Base-by-base conservation (phyloP, 768 basidiomycete genomes). In the Steccherinum ochraceum region DNA sequence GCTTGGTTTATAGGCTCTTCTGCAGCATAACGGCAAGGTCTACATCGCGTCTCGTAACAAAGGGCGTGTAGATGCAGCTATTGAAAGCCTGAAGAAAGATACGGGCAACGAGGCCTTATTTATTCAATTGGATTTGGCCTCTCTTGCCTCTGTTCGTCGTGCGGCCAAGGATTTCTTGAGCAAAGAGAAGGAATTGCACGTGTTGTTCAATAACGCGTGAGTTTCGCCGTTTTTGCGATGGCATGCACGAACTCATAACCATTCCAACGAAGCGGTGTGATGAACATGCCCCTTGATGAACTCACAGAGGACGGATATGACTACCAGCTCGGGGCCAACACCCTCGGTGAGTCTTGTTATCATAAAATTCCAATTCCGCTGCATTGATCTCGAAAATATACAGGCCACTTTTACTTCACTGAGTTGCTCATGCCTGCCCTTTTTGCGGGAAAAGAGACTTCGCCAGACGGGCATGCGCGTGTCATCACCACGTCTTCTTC, bases 21-120 rank as follows among this genome's bases (percentile, higher is more conserved):
- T 87, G 13, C 46, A 58, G 16, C 79, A 79, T 56, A 78, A 83
- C 58, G 84, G 84, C 7, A 84, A 76, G 49, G 84, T 88, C 0
- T 87, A 89, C 59, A 49, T 87, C 40, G 81, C 78, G 0, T 66
- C 70, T 3, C 73, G 85, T 12, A 74, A 60, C 51, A 56, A 65
- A 49, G 63, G 65, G 24, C 84, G 77, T 54, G 69, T 73, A 0
- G 66, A 72, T 3, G 59, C 57, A 3, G 81, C 82, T 0, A 84
- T 86, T 51, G 54, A 66, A 24, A 74, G 79, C 0, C 65, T 89
- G 51, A 72, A 80, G 56, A 18, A 52, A 19, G 63, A 49, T 39
- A 77, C 75, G 0, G 76, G 78, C 24, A 70, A 64, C 46, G 66
- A 69, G 27, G 67, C 72, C 2, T 40, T 74, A 20, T 78, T 72